Evolutionary conservation across 306 rosid genomes (phyloP).

Genomic region (Cucumis sativus): DNA sequence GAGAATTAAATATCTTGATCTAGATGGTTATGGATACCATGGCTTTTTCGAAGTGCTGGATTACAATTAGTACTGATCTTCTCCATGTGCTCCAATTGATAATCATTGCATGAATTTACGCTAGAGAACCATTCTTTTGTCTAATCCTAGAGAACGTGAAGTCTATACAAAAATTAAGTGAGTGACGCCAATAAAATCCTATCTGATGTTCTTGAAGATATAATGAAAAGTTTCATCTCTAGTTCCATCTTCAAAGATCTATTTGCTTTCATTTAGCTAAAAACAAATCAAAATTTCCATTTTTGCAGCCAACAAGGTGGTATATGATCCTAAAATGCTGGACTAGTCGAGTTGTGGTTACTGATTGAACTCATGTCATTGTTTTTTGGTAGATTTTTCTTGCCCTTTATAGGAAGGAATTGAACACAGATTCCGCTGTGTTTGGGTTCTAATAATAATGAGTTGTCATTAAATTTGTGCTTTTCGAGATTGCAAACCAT

Average conservation of each 20-base stretch:
- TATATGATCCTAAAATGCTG: not conserved
- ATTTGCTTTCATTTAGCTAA: not conserved
- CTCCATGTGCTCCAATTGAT: not conserved
- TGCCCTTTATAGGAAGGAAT: too few species aligned
- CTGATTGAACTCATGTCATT: not conserved
- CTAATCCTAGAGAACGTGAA: not conserved
- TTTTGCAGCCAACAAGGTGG: not conserved
- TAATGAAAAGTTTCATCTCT: not conserved
- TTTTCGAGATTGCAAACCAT: not conserved
- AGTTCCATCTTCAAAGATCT: not conserved
- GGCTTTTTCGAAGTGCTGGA: too few species aligned
- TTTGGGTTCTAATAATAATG: too few species aligned
- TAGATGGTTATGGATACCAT: too few species aligned
- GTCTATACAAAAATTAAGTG: too few species aligned
- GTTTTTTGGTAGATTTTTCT: not conserved
- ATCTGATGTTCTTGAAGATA: not conserved
- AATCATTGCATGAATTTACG: not conserved
- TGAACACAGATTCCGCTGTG: too few species aligned
- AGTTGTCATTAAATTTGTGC: not conserved
- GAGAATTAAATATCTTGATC: too few species aligned
- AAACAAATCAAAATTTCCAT: not conserved
- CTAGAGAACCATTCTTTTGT: not conserved
- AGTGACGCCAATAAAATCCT: not conserved
- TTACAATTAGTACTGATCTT: too few species aligned
- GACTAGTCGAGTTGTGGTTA: not conserved